A percentile compares a stretch with the other conserved stretches of the same genome.
These are phyloP conservation scores for Tilletiopsis washingtonensis DNA, from an alignment of 1,284 basidiomycete genomes.

Conservation along the genomic window DNA sequence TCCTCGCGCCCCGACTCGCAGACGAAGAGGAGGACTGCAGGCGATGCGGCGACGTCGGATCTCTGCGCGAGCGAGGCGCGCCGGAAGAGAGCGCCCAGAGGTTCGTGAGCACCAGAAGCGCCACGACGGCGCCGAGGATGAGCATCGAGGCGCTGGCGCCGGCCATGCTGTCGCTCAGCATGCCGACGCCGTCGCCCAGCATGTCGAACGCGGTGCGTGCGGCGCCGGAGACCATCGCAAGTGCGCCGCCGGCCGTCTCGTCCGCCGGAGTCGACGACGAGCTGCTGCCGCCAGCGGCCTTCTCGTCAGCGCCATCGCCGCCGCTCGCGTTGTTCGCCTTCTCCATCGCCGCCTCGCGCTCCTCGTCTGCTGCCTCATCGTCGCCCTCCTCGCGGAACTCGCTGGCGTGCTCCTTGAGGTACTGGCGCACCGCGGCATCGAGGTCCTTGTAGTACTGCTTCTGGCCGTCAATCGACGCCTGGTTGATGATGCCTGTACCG, in stretches of 20 bases:
- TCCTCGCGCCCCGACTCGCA: too few species aligned
- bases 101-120: constrained; percentile 47
- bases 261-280: neutral
- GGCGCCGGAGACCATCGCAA: neutral
- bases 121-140: constrained; percentile 33
- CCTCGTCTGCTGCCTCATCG: constrained; percentile 47
- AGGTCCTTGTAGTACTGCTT: constrained; percentile 78
- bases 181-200: constrained; percentile 15
- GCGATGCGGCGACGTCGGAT: constrained; percentile 8
- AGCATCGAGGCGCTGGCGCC: constrained; percentile 25
- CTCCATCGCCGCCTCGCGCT: constrained; percentile 3
- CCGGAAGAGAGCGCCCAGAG: constrained; percentile 36
- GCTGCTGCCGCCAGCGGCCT: neutral
- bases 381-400: constrained; percentile 83
- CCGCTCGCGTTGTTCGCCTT: neutral
- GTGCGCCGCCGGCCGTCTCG: constrained; percentile 3
- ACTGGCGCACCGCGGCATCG: constrained; percentile 64
- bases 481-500: constrained; percentile 71
- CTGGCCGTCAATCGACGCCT: constrained; percentile 86
- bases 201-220: constrained; percentile 3
- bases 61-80: neutral
- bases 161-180: constrained; percentile 19
- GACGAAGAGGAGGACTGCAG: constrained; percentile 4
- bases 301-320: too few species aligned
- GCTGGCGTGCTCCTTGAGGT: constrained; percentile 76